Percentiles rank a stretch among this genome's conserved stretches.
Conservation (phyloP, 306 rosid genomes). For the Dalbergia oliveri region DNA sequence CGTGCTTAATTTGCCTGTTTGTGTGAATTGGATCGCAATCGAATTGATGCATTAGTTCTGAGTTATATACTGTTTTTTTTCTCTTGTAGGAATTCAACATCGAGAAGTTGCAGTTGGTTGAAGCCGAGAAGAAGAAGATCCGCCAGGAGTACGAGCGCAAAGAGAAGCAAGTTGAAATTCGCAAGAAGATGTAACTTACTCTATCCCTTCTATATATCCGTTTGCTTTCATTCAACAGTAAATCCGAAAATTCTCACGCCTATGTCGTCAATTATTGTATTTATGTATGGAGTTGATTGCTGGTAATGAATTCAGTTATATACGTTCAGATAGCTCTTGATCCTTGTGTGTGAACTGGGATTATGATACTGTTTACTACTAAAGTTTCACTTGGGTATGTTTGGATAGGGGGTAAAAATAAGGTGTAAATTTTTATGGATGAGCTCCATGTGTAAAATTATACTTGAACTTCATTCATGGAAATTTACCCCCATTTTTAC, state of each 20-base stretch:
- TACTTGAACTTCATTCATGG: no score
- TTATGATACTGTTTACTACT: background rate
- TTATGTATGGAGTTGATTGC: background rate
- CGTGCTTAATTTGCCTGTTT: background rate
- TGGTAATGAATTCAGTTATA: conserved; percentile 12
- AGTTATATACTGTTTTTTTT: background rate
- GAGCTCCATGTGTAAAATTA: no score
- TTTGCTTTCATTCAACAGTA: background rate
- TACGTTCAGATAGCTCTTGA: background rate
- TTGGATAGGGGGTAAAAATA: no score
- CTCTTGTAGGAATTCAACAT: conserved; percentile 86
- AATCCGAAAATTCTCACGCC: background rate
- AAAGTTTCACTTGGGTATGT: conserved; percentile 20
- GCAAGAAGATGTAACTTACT: conserved; percentile 82
- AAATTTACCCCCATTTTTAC: no score
- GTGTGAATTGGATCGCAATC: conserved; percentile 5
- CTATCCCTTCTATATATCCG: background rate
- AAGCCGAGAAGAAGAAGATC: conserved; percentile 98
- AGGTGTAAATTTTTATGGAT: no score
- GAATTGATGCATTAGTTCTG: conserved; percentile 28
- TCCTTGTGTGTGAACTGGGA: background rate
- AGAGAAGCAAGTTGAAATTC: conserved; percentile 93
- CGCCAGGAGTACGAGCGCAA: conserved; percentile 97
- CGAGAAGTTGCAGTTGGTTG: conserved; percentile 97
- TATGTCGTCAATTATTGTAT: background rate